Evolutionary conservation across 1,284 basidiomycete species (phyloP).

Genomic region (Golubevia pallescens): DNA sequence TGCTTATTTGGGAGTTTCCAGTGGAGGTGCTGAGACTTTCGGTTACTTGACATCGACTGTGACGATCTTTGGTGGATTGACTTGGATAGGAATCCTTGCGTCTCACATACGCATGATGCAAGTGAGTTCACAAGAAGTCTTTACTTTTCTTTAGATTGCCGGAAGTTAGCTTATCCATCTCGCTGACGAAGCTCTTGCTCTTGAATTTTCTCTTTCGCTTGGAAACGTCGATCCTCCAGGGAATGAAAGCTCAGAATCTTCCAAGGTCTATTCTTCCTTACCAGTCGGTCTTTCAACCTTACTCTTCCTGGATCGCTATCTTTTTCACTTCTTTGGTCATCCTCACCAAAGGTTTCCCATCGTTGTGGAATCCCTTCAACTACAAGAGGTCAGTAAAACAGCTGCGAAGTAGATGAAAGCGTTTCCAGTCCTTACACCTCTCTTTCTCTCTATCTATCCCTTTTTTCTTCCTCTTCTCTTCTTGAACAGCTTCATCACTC

Average conservation of each 20-base stretch:
- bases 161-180: no score
- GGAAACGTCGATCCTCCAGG: no score
- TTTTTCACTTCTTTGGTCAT: slow-evolving; percentile 34
- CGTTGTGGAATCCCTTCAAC: slow-evolving; percentile 32
- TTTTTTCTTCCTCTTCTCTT: slow-evolving; percentile 2
- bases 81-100: slow-evolving; percentile 46
- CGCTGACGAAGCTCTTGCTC: no score
- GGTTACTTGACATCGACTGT: slow-evolving; percentile 34
- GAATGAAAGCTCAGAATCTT: slow-evolving; percentile 38
- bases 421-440: no score
- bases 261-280: slow-evolving; percentile 22
- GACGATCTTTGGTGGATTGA: slow-evolving; percentile 44
- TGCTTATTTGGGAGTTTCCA: slow-evolving; percentile 72
- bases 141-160: no score
- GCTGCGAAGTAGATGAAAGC: neutral
- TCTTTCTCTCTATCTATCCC: neutral
- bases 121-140: no score
- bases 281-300: slow-evolving; percentile 33
- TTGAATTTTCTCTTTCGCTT: no score
- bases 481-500: neutral
- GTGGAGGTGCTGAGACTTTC: slow-evolving; percentile 32
- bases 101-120: no score
- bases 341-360: slow-evolving; percentile 43
- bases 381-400: slow-evolving; percentile 22
- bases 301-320: slow-evolving; percentile 28